These are phyloP conservation scores for Pseudocohnilembus persalinus DNA, from an alignment of 169 alveolate species.

Conservation along the genomic window DNA sequence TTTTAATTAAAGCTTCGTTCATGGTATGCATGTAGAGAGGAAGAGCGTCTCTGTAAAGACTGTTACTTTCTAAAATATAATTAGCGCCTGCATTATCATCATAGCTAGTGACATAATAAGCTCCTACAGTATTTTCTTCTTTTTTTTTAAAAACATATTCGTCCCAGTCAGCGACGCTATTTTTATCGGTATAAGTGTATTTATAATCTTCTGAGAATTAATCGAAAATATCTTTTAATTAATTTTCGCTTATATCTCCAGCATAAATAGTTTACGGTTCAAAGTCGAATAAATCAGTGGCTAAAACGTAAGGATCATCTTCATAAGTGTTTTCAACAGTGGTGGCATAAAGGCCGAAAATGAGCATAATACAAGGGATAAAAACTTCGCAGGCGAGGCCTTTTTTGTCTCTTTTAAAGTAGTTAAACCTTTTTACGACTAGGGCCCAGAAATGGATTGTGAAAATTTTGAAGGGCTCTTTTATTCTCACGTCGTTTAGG, in stretches of 20 bases:
- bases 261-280: too few relatives aligned
- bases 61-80: not conserved
- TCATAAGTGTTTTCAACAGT: not conserved
- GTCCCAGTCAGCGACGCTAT: not conserved
- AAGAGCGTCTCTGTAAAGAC: conserved; percentile 17
- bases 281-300: not conserved
- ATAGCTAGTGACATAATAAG: not conserved
- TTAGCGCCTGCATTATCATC: conserved; percentile 4
- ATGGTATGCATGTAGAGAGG: conserved; percentile 10
- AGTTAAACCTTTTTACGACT: conserved; percentile 51
- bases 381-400: conserved; percentile 69
- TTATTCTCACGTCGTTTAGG: conserved; percentile 12
- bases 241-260: not conserved
- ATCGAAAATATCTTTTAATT: not conserved
- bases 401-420: conserved; percentile 64
- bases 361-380: conserved; percentile 64
- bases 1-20: conserved; percentile 27
- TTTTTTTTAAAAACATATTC: conserved; percentile 4
- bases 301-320: not conserved
- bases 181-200: not conserved
- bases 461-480: conserved; percentile 18
- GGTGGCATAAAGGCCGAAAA: conserved; percentile 56
- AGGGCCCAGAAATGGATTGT: conserved; percentile 62
- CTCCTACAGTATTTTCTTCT: not conserved
- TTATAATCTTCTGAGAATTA: not conserved